phyloP scores from a whole-genome alignment of 1,284 basidiomycete genomes.

The Cutaneotrichosporon sp. region DNA sequence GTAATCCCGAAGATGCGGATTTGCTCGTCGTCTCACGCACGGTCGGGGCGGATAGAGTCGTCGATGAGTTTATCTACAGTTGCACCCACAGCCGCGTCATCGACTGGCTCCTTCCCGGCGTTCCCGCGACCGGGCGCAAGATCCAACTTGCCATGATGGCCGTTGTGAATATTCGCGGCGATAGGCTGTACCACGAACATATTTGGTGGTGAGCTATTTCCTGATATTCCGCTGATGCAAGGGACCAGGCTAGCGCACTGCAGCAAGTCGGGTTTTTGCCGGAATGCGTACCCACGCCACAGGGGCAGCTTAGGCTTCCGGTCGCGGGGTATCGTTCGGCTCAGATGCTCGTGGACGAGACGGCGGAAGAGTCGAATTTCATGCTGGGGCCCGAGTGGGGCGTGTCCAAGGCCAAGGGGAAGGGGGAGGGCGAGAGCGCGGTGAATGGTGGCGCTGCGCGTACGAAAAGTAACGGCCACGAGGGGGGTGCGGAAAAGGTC shows the following conservation, averaged over 20 bases:
- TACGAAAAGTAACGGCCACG: not conserved
- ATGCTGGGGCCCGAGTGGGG: slow-evolving; percentile 31
- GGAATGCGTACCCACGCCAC: slow-evolving; percentile 16
- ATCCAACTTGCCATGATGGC: slow-evolving; percentile 60
- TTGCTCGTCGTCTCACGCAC: slow-evolving; percentile 50
- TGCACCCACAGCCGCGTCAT: slow-evolving; percentile 58
- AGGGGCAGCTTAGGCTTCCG: slow-evolving; percentile 25
- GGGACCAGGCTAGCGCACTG: slow-evolving; percentile 34
- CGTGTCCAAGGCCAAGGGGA: slow-evolving; percentile 6
- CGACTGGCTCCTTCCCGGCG: slow-evolving; percentile 55
- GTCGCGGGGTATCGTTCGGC: slow-evolving; percentile 25
- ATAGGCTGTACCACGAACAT: slow-evolving; percentile 60
- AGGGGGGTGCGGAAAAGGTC: not conserved
- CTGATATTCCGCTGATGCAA: slow-evolving; percentile 10
- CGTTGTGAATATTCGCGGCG: slow-evolving; percentile 61
- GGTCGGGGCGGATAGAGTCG: slow-evolving; percentile 32
- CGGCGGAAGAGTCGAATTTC: slow-evolving; percentile 24
- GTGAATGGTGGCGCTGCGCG: too few relatives aligned
- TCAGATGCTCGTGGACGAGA: slow-evolving; percentile 30
- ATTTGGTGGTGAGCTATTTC: slow-evolving; percentile 44
- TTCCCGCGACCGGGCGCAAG: slow-evolving; percentile 59
- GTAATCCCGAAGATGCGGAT: slow-evolving; percentile 34
- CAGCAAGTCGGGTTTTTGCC: slow-evolving; percentile 31
- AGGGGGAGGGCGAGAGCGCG: not conserved
- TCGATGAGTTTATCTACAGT: slow-evolving; percentile 34